A percentile compares a stretch with the other conserved stretches of the same genome.
Conservation (phyloP, 805 yeast species). For the Saccharomycopsis vini region DNA sequence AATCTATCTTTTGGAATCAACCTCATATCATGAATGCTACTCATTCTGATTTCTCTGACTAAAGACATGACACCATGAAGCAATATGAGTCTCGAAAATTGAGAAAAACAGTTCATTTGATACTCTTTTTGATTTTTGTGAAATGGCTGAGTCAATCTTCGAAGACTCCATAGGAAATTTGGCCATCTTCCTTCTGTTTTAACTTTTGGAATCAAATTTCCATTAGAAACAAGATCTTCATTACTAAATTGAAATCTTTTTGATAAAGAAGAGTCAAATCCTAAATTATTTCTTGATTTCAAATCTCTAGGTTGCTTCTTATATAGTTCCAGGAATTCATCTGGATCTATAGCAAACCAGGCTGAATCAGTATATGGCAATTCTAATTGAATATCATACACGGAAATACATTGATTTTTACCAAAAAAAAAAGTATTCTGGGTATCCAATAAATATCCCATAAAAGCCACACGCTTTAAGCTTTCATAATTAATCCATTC, state of each 20-base stretch:
- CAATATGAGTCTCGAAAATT: constrained; percentile 27
- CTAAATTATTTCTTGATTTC: neutral
- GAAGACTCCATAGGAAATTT: constrained; percentile 27
- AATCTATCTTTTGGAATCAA: constrained; percentile 22
- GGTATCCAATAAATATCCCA: constrained; percentile 33
- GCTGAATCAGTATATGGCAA: constrained; percentile 37
- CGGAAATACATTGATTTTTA: constrained; percentile 28
- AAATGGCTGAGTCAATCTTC: constrained; percentile 27
- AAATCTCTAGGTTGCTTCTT: constrained; percentile 13
- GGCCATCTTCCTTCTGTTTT: constrained; percentile 30
- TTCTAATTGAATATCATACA: constrained; percentile 36
- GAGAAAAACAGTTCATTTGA: constrained; percentile 27
- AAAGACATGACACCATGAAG: constrained; percentile 28
- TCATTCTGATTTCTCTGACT: constrained; percentile 23
- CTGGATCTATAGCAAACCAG: constrained; percentile 30
- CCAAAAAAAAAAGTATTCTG: constrained; percentile 32
- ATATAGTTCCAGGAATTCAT: constrained; percentile 22
- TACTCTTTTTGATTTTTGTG: constrained; percentile 27
- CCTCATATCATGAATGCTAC: constrained; percentile 24
- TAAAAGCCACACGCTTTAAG: constrained; percentile 33
- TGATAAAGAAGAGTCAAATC: neutral
- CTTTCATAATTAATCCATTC: constrained; percentile 39
- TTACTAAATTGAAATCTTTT: neutral
- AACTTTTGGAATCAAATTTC: constrained; percentile 23
- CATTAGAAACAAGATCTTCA: constrained; percentile 7